Base-by-base conservation (phyloP, 352 stramenopile species). In the Phytophthora constricta region DNA sequence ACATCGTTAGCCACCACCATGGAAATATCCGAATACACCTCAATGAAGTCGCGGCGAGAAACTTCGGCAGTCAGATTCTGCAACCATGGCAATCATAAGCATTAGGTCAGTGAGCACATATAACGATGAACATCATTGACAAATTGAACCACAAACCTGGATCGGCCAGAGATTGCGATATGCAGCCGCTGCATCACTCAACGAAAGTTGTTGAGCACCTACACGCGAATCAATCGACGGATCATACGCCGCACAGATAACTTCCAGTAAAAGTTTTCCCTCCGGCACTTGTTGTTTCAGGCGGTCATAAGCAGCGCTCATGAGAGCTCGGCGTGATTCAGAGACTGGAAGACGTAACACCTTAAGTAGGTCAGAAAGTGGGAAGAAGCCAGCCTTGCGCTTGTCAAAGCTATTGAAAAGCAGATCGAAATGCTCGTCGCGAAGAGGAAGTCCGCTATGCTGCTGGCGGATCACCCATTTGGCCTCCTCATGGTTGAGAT, bases 11-110 rank as follows among this genome's bases (percentile, higher is more conserved):
- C 73, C 25, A 95, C 49, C n/a, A 76, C 81, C 28, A 73, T 72
- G 13, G 87, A 88, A 8, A 95, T 77, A 57, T 95, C 84, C 5
- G 65, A 60, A 74, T 95, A 95, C 25, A 92, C 79, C 8, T 93
- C 82, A 9, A 87, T 34, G 55, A 95, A 95, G 43, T 91, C 77
- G 33, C 68, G 72, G 7, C 52, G 65, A 2, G 81, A 82, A 48
- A 93, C 62, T 25, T 87, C 71, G 8, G 65, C 50, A 11, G 59
- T 60, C n/a, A 20, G 1, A 58, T 70, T 62, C 70, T 69, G 48
- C 27, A 43, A 62, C 13, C 19, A 9, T 23, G 14, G 22, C n/a
- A 48, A 23, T 62, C 42, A 14, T 37, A 37, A 22, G 55, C 39
- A 31, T 31, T 25, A 41, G 42, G 54, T 39, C 46, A 31, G 22